Evolutionary conservation across 2,329 filamentous ascomycete species (phyloP).

Genomic region (Aspergillus aculeatinus): DNA sequence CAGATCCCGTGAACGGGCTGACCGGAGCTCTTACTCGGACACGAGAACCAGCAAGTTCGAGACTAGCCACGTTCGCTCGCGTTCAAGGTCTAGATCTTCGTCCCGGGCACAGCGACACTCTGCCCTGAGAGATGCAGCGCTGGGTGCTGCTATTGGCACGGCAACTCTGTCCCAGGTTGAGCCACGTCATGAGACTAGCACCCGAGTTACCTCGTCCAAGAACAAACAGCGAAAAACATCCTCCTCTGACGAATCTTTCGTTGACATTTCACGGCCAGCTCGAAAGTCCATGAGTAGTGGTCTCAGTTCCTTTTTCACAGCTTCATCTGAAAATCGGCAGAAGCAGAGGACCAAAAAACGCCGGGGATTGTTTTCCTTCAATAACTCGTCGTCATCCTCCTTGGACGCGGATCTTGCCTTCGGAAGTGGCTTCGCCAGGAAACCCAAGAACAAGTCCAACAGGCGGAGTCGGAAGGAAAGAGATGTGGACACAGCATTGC

Average conservation of each 20-base stretch:
- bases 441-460: slow-evolving; percentile 37
- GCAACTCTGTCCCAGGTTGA: slow-evolving; percentile 29
- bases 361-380: slow-evolving; percentile 57
- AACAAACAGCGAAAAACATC: slow-evolving; percentile 39
- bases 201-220: slow-evolving; percentile 39
- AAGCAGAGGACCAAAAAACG: slow-evolving; percentile 49
- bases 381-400: slow-evolving; percentile 66
- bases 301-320: slow-evolving; percentile 63
- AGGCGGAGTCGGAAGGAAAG: slow-evolving; percentile 27
- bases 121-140: slow-evolving; percentile 33
- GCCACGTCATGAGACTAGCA: slow-evolving; percentile 22
- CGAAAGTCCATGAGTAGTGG: slow-evolving; percentile 53
- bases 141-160: slow-evolving; percentile 39
- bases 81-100: slow-evolving; percentile 43
- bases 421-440: slow-evolving; percentile 55
- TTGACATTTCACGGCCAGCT: slow-evolving; percentile 64
- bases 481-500: slow-evolving; percentile 48
- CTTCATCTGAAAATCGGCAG: slow-evolving; percentile 56
- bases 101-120: slow-evolving; percentile 30
- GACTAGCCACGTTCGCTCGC: slow-evolving; percentile 32
- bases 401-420: slow-evolving; percentile 69
- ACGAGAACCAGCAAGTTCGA: slow-evolving; percentile 19
- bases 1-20: slow-evolving; percentile 39
- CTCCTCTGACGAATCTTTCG: slow-evolving; percentile 58
- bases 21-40: slow-evolving; percentile 29